These are phyloP conservation scores for Golubevia sp. DNA, from an alignment of 1,284 basidiomycete genomes.

Conservation along the genomic window DNA sequence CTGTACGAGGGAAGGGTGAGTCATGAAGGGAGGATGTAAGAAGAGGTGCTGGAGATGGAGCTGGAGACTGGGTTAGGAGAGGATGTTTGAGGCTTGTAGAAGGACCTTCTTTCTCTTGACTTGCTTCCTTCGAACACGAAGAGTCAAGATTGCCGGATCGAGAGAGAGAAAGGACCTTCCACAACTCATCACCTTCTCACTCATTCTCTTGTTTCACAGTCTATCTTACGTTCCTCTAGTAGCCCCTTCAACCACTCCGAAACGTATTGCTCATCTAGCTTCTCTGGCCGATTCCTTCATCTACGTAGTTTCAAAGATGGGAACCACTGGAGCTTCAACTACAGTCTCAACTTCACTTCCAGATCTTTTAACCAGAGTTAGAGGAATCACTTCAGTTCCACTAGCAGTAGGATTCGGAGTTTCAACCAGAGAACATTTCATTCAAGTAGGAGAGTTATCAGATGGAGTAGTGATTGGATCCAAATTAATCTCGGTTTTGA, in stretches of 20 bases:
- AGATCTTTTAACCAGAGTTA: slow-evolving; percentile 58
- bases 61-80: too few relatives aligned
- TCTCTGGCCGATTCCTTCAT: slow-evolving; percentile 96
- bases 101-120: neutral
- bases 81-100: too few relatives aligned
- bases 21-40: too few relatives aligned
- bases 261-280: slow-evolving; percentile 86
- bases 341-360: slow-evolving; percentile 64
- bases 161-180: neutral
- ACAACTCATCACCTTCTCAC: neutral
- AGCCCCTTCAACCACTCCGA: slow-evolving; percentile 86
- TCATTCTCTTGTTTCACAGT: slow-evolving; percentile 64
- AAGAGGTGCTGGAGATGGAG: too few relatives aligned
- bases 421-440: slow-evolving; percentile 87
- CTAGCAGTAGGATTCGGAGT: slow-evolving; percentile 97
- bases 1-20: slow-evolving; percentile 78
- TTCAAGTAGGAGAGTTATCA: slow-evolving; percentile 77
- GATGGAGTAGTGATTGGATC: slow-evolving; percentile 95
- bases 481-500: slow-evolving; percentile 79
- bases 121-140: neutral
- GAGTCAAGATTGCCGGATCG: neutral
- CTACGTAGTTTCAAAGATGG: slow-evolving; percentile 88
- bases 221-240: slow-evolving; percentile 96
- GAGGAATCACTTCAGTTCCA: slow-evolving; percentile 70
- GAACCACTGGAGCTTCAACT: slow-evolving; percentile 89